Percentiles rank a stretch among this genome's conserved stretches.
Evolutionary conservation across 2,329 filamentous ascomycete species (phyloP).

Genomic region (Pseudocercospora musae): DNA sequence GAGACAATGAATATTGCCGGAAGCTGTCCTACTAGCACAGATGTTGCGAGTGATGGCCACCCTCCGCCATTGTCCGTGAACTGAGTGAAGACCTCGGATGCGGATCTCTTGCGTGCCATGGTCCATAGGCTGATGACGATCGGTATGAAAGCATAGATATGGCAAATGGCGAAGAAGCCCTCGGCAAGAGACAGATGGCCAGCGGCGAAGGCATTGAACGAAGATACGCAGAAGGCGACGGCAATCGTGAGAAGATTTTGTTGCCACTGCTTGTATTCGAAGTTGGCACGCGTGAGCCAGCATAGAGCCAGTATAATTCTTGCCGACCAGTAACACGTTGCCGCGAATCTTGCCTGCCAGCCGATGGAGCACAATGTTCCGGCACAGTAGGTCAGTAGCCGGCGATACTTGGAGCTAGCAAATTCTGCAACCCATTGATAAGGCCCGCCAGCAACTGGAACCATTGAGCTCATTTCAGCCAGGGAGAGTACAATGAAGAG

Average conservation of each 20-base stretch:
- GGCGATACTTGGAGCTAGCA: constrained; percentile 41
- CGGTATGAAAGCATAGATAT: constrained; percentile 34
- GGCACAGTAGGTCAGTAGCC: constrained; percentile 46
- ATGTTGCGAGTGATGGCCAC: constrained; percentile 38
- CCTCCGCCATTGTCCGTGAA: constrained; percentile 40
- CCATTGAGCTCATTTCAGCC: constrained; percentile 37
- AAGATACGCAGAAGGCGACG: constrained; percentile 19
- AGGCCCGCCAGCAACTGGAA: constrained; percentile 29
- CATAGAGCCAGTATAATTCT: constrained; percentile 47
- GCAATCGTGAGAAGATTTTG: constrained; percentile 27
- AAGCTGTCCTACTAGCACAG: constrained; percentile 41
- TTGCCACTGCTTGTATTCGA: constrained; percentile 25
- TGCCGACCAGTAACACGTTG: constrained; percentile 44
- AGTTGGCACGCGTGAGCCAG: constrained; percentile 37
- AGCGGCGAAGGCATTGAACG: constrained; percentile 32
- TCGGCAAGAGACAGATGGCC: constrained; percentile 31
- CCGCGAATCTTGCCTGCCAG: constrained; percentile 47
- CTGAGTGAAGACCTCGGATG: constrained; percentile 29
- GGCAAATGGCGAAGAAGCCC: constrained; percentile 32
- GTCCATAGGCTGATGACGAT: constrained; percentile 32
- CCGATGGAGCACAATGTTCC: constrained; percentile 34
- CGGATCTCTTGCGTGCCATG: constrained; percentile 20
- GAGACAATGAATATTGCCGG: constrained; percentile 28
- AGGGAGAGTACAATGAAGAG: constrained; percentile 34
- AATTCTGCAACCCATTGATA: constrained; percentile 42